A percentile compares a stretch with the other conserved stretches of the same genome.
phyloP scores from a whole-genome alignment of 106 monocot species.

The Dendrobium huoshanense region DNA sequence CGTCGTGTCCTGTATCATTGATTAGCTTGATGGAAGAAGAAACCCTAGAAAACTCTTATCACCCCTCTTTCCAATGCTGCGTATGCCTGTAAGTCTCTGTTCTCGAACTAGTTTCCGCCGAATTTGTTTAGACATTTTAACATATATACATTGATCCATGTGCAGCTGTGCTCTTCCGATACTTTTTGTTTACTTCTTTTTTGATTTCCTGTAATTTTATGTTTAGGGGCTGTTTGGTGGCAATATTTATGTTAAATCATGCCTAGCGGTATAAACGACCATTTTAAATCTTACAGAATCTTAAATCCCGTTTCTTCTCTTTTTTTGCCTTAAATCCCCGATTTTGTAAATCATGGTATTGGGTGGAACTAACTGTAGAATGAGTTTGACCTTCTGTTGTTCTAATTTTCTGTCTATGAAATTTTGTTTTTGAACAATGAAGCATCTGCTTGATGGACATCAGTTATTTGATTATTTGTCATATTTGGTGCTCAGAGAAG shows the following conservation, averaged over 20 bases:
- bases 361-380: background rate
- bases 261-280: too few species aligned
- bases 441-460: background rate
- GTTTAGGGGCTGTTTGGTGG: background rate
- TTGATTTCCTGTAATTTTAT: background rate
- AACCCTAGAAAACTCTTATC: background rate
- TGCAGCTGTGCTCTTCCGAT: background rate
- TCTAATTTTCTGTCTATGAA: background rate
- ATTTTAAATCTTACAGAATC: too few species aligned
- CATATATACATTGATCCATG: background rate
- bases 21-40: background rate
- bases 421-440: background rate
- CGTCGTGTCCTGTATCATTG: background rate
- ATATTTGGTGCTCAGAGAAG: too few species aligned
- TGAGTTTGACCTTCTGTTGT: background rate
- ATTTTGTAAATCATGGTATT: too few species aligned
- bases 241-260: too few species aligned
- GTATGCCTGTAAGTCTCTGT: slow-evolving; percentile 3
- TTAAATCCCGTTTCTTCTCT: too few species aligned
- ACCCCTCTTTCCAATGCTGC: slow-evolving; percentile 6
- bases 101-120: background rate
- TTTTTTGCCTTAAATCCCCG: too few species aligned
- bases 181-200: background rate
- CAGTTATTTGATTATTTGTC: too few species aligned
- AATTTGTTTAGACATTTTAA: background rate